These are phyloP conservation scores for Exophiala phaeomuriformis DNA, from an alignment of 2,329 filamentous ascomycete genomes.

Conservation along the genomic window DNA sequence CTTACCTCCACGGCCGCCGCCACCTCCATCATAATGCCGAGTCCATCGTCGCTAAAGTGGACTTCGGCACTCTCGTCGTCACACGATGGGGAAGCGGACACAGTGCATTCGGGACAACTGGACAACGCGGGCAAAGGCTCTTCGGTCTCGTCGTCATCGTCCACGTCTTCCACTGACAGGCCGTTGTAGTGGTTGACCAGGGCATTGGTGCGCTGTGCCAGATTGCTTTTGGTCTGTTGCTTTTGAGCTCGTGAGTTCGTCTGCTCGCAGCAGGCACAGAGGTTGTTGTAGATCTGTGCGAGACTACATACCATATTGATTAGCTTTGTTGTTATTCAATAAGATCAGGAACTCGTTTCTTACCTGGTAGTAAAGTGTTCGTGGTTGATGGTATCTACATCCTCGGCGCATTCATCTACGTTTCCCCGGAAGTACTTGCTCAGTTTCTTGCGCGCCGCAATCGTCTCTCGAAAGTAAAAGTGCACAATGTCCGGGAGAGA, in stretches of 20 bases:
- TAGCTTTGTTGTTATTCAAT: neutral
- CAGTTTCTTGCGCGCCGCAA: slow-evolving; percentile 27
- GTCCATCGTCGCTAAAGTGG: slow-evolving; percentile 25
- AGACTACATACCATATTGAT: slow-evolving; percentile 8
- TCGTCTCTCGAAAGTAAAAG: slow-evolving; percentile 30
- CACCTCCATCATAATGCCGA: slow-evolving; percentile 25
- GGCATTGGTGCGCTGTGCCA: neutral
- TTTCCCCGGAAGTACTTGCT: slow-evolving; percentile 28
- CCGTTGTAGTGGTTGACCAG: slow-evolving; percentile 20
- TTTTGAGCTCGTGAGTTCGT: slow-evolving; percentile 8
- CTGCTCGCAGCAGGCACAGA: slow-evolving; percentile 25
- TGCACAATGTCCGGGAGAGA: slow-evolving; percentile 29
- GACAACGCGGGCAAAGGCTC: neutral
- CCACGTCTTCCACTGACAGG: slow-evolving; percentile 12
- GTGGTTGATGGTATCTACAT: slow-evolving; percentile 28
- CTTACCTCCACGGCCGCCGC: slow-evolving; percentile 23
- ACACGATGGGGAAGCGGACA: neutral
- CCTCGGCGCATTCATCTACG: slow-evolving; percentile 14
- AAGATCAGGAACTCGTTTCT: neutral
- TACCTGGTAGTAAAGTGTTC: slow-evolving; percentile 31
- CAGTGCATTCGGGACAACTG: slow-evolving; percentile 10
- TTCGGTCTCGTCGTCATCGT: slow-evolving; percentile 3
- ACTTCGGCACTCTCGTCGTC: slow-evolving; percentile 1
- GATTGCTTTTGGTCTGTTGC: neutral
- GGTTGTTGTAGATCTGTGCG: slow-evolving; percentile 26